These are phyloP conservation scores for Phytophthora europaea DNA, from an alignment of 352 stramenopile species.

Conservation along the genomic window DNA sequence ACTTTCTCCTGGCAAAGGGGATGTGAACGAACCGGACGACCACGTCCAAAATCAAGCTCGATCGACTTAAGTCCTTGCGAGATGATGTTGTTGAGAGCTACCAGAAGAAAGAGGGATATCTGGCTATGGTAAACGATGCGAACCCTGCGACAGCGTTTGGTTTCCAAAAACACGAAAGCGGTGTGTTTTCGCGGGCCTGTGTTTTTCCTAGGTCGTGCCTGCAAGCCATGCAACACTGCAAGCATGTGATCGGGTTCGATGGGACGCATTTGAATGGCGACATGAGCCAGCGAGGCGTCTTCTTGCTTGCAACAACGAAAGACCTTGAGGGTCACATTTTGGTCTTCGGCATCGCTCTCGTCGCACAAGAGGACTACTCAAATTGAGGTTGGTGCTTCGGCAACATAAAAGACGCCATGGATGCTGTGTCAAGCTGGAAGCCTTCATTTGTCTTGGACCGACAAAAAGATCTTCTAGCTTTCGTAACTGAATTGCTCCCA, in stretches of 20 bases:
- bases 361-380: not conserved
- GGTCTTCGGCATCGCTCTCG: constrained; percentile 5
- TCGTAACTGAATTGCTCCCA: constrained; percentile 6
- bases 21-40: not conserved
- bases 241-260: constrained; percentile 7
- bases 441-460: not conserved
- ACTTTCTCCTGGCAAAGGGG: not conserved
- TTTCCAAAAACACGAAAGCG: too few relatives aligned
- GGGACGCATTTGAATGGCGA: constrained; percentile 6
- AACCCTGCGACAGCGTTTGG: not conserved
- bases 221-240: too few relatives aligned
- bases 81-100: not conserved
- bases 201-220: not conserved
- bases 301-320: not conserved
- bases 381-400: constrained; percentile 4
- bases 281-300: constrained; percentile 18
- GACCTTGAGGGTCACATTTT: constrained; percentile 8
- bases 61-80: not conserved
- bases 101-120: not conserved
- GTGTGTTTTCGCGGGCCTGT: too few relatives aligned
- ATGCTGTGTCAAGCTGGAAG: not conserved
- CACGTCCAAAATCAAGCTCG: not conserved
- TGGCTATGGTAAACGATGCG: not conserved
- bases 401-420: not conserved
- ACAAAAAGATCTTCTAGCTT: constrained; percentile 10